phyloP scores from a whole-genome alignment of 352 stramenopile genomes.

The Phytopythium kandeliae region DNA sequence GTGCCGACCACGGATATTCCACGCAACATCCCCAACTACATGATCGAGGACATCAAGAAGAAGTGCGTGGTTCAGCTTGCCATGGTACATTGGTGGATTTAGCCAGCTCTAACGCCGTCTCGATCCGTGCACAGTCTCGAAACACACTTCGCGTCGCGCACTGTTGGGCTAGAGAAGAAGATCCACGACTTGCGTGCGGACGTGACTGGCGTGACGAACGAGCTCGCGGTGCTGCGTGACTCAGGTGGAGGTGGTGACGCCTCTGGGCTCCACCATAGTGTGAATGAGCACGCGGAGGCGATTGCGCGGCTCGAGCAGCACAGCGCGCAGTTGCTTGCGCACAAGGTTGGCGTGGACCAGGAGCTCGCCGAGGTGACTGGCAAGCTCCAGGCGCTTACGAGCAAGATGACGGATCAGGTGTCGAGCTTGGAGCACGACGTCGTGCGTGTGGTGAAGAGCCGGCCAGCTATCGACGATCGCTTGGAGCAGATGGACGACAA shows the following conservation, averaged over 20 bases:
- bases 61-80: conserved; percentile 7
- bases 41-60: conserved; percentile 56
- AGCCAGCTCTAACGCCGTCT: not conserved
- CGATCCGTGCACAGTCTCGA: conserved; percentile 28
- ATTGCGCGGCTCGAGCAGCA: conserved; percentile 72
- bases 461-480: conserved; percentile 47
- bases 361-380: conserved; percentile 49
- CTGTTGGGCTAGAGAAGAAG: conserved; percentile 57
- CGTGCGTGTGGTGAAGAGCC: conserved; percentile 35
- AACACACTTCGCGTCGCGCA: conserved; percentile 48
- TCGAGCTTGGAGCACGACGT: conserved; percentile 54
- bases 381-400: conserved; percentile 52
- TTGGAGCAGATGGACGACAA: conserved; percentile 54
- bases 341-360: conserved; percentile 56
- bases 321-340: conserved; percentile 51
- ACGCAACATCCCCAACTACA: conserved; percentile 33
- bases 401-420: conserved; percentile 45
- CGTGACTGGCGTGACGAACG: conserved; percentile 36
- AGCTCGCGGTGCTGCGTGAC: conserved; percentile 52
- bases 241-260: conserved; percentile 23
- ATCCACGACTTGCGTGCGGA: conserved; percentile 56
- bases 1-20: conserved; percentile 38
- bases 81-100: too few species aligned
- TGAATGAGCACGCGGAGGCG: conserved; percentile 41
- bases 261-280: conserved; percentile 8